These are phyloP conservation scores for Phytophthora chlamydospora DNA, from an alignment of 352 stramenopile species.

Conservation along the genomic window DNA sequence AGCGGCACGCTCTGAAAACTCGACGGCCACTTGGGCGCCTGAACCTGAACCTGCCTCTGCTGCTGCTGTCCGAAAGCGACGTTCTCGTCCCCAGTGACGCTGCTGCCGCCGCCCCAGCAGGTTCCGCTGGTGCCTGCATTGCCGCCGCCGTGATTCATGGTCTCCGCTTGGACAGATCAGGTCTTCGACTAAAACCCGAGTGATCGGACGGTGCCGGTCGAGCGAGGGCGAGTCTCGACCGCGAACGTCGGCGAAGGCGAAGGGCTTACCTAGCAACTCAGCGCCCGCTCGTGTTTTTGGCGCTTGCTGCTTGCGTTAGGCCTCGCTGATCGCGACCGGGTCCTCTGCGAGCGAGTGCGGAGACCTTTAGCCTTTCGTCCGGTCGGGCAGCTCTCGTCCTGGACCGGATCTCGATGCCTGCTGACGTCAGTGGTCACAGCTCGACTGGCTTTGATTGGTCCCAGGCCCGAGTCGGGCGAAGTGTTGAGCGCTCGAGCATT, in stretches of 20 bases:
- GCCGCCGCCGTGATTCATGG: conserved; percentile 11
- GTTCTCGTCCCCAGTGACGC: neutral
- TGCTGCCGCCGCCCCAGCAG: conserved; percentile 2
- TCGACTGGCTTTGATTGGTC: conserved; percentile 36
- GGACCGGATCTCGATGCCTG: conserved; percentile 19
- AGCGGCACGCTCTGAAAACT: conserved; percentile 29
- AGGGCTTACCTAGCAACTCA: conserved; percentile 15
- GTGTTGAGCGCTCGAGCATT: neutral
- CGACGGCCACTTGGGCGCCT: conserved; percentile 1
- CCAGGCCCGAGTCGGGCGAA: conserved; percentile 7
- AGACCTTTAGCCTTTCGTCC: conserved; percentile 32
- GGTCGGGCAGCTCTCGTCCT: conserved; percentile 17
- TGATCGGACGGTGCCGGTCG: conserved; percentile 10
- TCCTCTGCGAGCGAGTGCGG: conserved; percentile 19
- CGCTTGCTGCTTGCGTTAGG: conserved; percentile 26
- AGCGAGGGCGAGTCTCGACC: neutral
- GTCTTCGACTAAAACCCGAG: conserved; percentile 30
- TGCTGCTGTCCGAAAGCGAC: conserved; percentile 1
- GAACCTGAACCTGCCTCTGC: neutral
- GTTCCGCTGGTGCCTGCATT: conserved; percentile 8
- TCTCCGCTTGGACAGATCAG: conserved; percentile 11
- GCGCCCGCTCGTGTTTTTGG: conserved; percentile 30
- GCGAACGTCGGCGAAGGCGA: too few species aligned
- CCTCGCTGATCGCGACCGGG: conserved; percentile 7
- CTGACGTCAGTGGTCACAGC: conserved; percentile 30